These are phyloP conservation scores for Penicillium atrosanguineum DNA, from an alignment of 495 filamentous ascomycete genomes.

Conservation along the genomic window DNA sequence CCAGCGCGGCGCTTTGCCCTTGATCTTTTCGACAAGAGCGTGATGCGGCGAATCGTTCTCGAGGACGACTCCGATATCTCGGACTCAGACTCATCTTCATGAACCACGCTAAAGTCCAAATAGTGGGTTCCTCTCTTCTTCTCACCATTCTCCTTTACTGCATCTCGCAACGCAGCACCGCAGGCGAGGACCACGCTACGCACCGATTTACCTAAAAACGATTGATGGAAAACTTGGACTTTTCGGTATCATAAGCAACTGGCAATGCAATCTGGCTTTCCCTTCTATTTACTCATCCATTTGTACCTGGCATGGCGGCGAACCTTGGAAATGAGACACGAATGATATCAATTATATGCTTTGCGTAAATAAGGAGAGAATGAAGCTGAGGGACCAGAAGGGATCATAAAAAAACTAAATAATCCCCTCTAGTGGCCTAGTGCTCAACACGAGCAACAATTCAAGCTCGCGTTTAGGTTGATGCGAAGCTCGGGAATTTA, in stretches of 20 bases:
- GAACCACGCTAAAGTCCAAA: slow-evolving; percentile 16
- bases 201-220: neutral
- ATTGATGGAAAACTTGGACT: slow-evolving; percentile 1
- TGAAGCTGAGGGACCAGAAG: neutral
- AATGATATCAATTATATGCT: slow-evolving; percentile 15
- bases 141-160: neutral
- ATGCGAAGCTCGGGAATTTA: too few relatives aligned
- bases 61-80: slow-evolving; percentile 55
- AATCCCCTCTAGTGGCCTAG: too few relatives aligned
- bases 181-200: neutral
- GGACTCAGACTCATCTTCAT: slow-evolving; percentile 36
- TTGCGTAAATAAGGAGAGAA: neutral
- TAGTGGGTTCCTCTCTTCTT: neutral
- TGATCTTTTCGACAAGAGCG: slow-evolving; percentile 87
- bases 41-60: slow-evolving; percentile 76
- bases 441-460: too few relatives aligned
- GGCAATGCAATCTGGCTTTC: slow-evolving; percentile 3
- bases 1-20: slow-evolving; percentile 82
- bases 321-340: slow-evolving; percentile 23
- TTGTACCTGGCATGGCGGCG: slow-evolving; percentile 16
- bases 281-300: slow-evolving; percentile 7
- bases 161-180: neutral
- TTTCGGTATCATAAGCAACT: slow-evolving; percentile 1
- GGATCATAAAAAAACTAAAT: too few relatives aligned
- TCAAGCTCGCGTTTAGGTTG: too few relatives aligned